A percentile compares a stretch with the other conserved stretches of the same genome.
Evolutionary conservation across 495 filamentous ascomycete species (phyloP).

Genomic region (Neurospora terricola): DNA sequence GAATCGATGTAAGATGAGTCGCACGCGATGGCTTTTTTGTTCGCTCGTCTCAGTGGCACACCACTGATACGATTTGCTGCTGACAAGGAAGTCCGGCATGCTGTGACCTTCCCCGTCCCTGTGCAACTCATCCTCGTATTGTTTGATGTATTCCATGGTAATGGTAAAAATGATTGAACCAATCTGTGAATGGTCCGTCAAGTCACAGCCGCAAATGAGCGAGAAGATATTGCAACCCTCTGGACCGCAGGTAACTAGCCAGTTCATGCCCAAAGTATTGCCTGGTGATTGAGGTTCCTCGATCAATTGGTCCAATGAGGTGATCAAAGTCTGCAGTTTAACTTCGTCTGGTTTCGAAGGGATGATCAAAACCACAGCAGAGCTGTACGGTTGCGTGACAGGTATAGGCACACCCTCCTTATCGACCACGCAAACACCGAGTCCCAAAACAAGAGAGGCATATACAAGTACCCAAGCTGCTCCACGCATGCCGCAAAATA

Average conservation of each 20-base stretch:
- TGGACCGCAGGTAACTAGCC: not conserved
- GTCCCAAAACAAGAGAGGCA: not conserved
- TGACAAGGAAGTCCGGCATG: not conserved
- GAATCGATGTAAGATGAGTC: not conserved
- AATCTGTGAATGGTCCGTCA: not conserved
- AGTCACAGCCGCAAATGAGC: not conserved
- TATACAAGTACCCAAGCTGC: not conserved
- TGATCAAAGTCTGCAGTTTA: not conserved
- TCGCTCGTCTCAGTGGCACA: not conserved
- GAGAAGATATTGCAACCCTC: not conserved
- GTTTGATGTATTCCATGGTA: not conserved
- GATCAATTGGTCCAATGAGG: not conserved
- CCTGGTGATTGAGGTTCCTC: not conserved
- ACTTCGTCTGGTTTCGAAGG: not conserved
- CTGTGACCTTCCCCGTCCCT: not conserved
- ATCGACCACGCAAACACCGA: not conserved
- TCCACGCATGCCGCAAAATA: not conserved
- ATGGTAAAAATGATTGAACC: not conserved
- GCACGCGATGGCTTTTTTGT: not conserved
- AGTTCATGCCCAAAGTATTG: not conserved
- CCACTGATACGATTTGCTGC: not conserved
- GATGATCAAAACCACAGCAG: not conserved
- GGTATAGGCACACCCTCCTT: not conserved
- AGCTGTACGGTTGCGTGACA: not conserved
- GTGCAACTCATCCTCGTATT: not conserved